These are phyloP conservation scores for Citrus cavaleriei DNA, from an alignment of 345 rosid genomes.

Conservation along the genomic window DNA sequence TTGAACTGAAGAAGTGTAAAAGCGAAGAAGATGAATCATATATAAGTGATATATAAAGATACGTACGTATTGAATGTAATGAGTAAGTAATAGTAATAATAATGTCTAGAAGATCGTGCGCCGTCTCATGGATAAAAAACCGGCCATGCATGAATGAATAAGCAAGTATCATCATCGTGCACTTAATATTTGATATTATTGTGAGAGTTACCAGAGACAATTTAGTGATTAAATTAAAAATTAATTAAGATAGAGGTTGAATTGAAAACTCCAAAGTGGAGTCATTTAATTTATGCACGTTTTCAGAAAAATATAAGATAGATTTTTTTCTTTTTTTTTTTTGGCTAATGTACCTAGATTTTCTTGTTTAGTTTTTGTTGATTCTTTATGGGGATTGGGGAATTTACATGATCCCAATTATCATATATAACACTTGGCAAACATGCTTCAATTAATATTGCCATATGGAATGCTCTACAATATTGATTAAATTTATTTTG, in stretches of 20 bases:
- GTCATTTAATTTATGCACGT: neutral
- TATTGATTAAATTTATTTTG: neutral
- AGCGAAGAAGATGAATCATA: neutral
- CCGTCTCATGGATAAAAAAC: conserved; percentile 24
- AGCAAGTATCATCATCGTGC: neutral
- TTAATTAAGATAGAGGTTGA: neutral
- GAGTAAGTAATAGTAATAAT: neutral
- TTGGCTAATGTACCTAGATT: neutral
- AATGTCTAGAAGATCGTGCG: conserved; percentile 20
- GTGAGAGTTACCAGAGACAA: conserved; percentile 22
- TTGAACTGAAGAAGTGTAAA: neutral
- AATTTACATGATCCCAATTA: neutral
- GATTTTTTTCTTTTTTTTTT: too few species aligned
- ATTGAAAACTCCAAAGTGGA: neutral
- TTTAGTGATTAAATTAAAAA: neutral
- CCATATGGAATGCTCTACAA: neutral
- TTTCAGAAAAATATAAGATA: neutral
- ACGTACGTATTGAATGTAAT: neutral
- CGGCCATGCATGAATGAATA: conserved; percentile 24
- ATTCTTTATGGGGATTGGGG: neutral
- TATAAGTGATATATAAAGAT: neutral
- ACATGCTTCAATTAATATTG: neutral
- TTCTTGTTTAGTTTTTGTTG: neutral
- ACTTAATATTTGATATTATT: neutral
- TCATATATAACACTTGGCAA: neutral